Evolutionary conservation across 1,139 yeast genomes (phyloP).

Genomic region (Yamadazyma conglobata): DNA sequence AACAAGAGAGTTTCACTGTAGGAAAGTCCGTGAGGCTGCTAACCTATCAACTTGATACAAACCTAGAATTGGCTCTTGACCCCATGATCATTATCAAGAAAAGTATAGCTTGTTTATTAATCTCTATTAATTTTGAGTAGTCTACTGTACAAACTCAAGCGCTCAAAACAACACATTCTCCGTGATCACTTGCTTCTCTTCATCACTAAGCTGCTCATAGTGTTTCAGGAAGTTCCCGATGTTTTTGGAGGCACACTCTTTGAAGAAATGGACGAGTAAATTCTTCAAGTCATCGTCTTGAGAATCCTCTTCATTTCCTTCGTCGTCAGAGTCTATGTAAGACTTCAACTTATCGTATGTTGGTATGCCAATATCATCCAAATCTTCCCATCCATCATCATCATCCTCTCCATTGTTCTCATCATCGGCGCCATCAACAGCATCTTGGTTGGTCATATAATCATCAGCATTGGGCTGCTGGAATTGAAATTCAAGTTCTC

Average conservation of each 20-base stretch:
- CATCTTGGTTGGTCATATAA: slow-evolving; percentile 26
- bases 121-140: too few relatives aligned
- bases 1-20: too few relatives aligned
- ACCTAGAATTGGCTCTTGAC: too few relatives aligned
- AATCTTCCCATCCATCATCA: slow-evolving; percentile 80
- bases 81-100: too few relatives aligned
- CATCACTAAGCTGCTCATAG: slow-evolving; percentile 50
- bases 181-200: slow-evolving; percentile 54
- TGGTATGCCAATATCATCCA: slow-evolving; percentile 63
- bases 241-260: slow-evolving; percentile 54
- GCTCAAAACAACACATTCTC: slow-evolving; percentile 27
- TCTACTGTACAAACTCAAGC: too few relatives aligned
- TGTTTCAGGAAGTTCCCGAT: slow-evolving; percentile 52
- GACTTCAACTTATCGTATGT: slow-evolving; percentile 56
- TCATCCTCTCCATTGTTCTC: slow-evolving; percentile 42
- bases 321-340: slow-evolving; percentile 48
- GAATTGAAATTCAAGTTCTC: slow-evolving; percentile 64
- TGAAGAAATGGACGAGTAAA: slow-evolving; percentile 59
- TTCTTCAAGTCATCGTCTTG: slow-evolving; percentile 42
- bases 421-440: slow-evolving; percentile 25
- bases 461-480: slow-evolving; percentile 44
- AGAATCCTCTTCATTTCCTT: slow-evolving; percentile 32
- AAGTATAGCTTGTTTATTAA: too few relatives aligned
- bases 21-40: too few relatives aligned
- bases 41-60: too few relatives aligned